phyloP scores from a whole-genome alignment of 306 rosid genomes.

The Trifolium subterraneum region DNA sequence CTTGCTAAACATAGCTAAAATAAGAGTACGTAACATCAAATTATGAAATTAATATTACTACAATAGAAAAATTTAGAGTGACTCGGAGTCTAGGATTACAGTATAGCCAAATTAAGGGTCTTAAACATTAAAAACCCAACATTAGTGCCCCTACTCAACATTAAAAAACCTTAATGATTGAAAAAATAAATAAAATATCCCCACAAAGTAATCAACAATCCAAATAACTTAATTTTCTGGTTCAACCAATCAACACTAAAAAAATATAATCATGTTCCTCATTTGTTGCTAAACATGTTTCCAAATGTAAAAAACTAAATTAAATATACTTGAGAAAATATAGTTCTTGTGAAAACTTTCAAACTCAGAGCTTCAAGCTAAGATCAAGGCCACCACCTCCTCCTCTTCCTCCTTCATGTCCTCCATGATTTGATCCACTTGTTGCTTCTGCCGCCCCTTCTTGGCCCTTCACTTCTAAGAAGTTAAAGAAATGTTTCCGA shows the following conservation, averaged over 20 bases:
- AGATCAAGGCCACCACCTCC: constrained; percentile 53
- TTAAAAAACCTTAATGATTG: not conserved
- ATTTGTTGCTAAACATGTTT: constrained; percentile 7
- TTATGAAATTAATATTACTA: not conserved
- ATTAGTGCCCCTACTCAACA: too few relatives aligned
- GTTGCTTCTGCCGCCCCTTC: constrained; percentile 25
- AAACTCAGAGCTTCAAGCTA: constrained; percentile 55
- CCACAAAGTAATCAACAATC: not conserved
- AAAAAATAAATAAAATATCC: constrained; percentile 28
- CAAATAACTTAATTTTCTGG: too few relatives aligned
- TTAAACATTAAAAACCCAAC: not conserved
- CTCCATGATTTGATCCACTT: constrained; percentile 32
- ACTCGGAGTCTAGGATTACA: constrained; percentile 17
- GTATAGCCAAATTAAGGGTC: constrained; percentile 11
- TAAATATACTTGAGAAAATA: not conserved
- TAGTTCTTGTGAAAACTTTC: constrained; percentile 1
- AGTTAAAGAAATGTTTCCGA: constrained; percentile 46
- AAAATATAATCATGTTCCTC: not conserved
- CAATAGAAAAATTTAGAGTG: constrained; percentile 20
- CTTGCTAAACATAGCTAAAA: not conserved
- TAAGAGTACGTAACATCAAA: constrained; percentile 6
- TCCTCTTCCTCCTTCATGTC: constrained; percentile 42
- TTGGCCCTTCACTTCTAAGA: constrained; percentile 45
- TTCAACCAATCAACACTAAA: too few relatives aligned
- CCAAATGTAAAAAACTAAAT: not conserved